These are phyloP conservation scores for Plectosphaerella plurivora DNA, from an alignment of 2,329 filamentous ascomycete species.

Conservation along the genomic window DNA sequence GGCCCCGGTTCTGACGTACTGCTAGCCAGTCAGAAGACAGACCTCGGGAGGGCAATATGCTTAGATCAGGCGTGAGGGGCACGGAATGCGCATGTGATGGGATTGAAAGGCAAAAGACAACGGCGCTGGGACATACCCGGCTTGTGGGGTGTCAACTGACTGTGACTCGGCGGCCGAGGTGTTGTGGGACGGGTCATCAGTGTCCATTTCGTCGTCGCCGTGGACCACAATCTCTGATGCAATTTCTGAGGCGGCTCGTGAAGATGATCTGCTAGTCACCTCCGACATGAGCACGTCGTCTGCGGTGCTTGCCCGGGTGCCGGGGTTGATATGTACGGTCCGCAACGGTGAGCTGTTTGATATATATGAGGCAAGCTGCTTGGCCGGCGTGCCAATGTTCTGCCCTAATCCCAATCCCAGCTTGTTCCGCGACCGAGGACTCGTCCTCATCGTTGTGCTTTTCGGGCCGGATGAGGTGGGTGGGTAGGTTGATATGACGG, in stretches of 20 bases:
- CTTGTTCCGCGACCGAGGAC: slow-evolving; percentile 10
- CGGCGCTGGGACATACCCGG: slow-evolving; percentile 9
- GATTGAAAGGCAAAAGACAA: not conserved
- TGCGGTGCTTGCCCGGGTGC: no score
- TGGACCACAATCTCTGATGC: slow-evolving; percentile 40
- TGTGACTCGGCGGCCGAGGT: slow-evolving; percentile 8
- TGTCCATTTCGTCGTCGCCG: slow-evolving; percentile 34
- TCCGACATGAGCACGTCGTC: not conserved
- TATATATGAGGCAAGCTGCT: slow-evolving; percentile 18
- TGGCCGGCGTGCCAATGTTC: slow-evolving; percentile 13
- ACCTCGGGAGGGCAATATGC: no score
- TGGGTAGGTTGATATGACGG: slow-evolving; percentile 6
- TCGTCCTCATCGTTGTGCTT: slow-evolving; percentile 11
- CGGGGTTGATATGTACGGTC: slow-evolving; percentile 5
- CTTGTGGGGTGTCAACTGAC: slow-evolving; percentile 3
- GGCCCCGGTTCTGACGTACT: no score
- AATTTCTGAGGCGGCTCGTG: slow-evolving; percentile 27
- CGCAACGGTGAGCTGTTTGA: slow-evolving; percentile 19
- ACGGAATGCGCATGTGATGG: slow-evolving; percentile 1
- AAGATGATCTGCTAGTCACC: slow-evolving; percentile 22
- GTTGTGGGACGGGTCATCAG: slow-evolving; percentile 14
- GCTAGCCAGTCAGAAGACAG: no score
- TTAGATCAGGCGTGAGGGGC: no score
- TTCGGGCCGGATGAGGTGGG: slow-evolving; percentile 4
- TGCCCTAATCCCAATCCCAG: slow-evolving; percentile 17